These are phyloP conservation scores for Saccharomycopsis fermentans DNA, from an alignment of 805 yeast genomes.

Conservation along the genomic window DNA sequence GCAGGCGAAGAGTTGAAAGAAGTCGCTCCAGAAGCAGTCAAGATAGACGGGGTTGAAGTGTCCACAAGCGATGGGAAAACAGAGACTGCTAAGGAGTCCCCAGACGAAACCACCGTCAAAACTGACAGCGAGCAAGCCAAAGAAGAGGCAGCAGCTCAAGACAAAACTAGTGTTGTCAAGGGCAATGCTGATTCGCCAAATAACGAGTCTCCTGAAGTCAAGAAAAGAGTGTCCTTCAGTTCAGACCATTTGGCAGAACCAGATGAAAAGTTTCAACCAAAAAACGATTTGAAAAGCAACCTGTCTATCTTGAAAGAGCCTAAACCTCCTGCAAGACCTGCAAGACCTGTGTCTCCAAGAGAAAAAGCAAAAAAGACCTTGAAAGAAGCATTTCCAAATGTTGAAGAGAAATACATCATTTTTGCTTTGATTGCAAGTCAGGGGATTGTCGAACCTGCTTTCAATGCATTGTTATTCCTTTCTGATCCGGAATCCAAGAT, in stretches of 20 bases:
- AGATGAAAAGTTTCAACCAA: slow-evolving; percentile 11
- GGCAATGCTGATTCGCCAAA: not conserved
- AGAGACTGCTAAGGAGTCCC: slow-evolving; percentile 13
- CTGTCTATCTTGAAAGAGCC: slow-evolving; percentile 15
- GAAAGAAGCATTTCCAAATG: slow-evolving; percentile 75
- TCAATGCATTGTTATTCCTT: slow-evolving; percentile 72
- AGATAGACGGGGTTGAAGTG: not conserved
- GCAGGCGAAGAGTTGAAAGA: not conserved
- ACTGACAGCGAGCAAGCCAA: not conserved
- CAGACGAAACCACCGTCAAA: not conserved
- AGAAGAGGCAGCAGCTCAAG: slow-evolving; percentile 7
- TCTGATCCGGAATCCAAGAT: slow-evolving; percentile 52
- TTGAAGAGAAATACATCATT: slow-evolving; percentile 59
- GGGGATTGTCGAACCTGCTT: slow-evolving; percentile 75
- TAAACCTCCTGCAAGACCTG: slow-evolving; percentile 39
- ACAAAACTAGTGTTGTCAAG: not conserved
- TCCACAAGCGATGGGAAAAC: slow-evolving; percentile 1
- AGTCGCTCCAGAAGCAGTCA: not conserved
- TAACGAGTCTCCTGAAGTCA: not conserved
- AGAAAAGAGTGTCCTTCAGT: slow-evolving; percentile 16
- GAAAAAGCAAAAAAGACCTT: slow-evolving; percentile 48
- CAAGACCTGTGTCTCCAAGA: slow-evolving; percentile 55
- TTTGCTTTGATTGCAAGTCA: slow-evolving; percentile 80
- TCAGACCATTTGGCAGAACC: slow-evolving; percentile 22
- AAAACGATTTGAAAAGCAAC: slow-evolving; percentile 2